Evolutionary conservation across 2,329 filamentous ascomycete genomes (phyloP).

Genomic region (Dactylellina parvicollis): DNA sequence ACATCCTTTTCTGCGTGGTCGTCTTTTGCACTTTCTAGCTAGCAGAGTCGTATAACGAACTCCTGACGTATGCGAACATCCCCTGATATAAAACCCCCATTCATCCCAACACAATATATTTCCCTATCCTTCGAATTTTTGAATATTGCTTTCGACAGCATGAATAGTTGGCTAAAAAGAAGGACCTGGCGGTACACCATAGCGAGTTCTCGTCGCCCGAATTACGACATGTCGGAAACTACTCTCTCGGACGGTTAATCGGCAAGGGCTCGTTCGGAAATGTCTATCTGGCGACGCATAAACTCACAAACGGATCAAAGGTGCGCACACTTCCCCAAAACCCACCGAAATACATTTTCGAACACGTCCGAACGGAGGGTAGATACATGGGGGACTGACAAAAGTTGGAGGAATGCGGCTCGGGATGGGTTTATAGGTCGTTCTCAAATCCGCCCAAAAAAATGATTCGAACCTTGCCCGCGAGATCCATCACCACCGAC

Average conservation of each 20-base stretch:
- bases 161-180: constrained; percentile 31
- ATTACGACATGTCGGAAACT: constrained; percentile 92
- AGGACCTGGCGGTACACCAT: constrained; percentile 54
- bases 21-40: constrained; percentile 70
- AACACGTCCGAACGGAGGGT: neutral
- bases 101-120: constrained; percentile 40
- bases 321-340: constrained; percentile 64
- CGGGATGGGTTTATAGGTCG: constrained; percentile 71
- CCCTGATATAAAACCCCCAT: constrained; percentile 5
- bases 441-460: constrained; percentile 97
- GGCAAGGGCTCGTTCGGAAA: constrained; percentile 99
- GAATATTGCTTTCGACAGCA: too few relatives aligned
- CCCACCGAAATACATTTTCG: neutral
- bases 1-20: constrained; percentile 3
- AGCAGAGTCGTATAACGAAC: constrained; percentile 93
- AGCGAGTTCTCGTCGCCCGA: constrained; percentile 96
- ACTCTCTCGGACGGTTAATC: constrained; percentile 87
- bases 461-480: constrained; percentile 93
- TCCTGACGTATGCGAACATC: constrained; percentile 78
- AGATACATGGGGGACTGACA: too few relatives aligned
- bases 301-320: constrained; percentile 98
- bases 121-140: neutral
- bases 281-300: constrained; percentile 94
- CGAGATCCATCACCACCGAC: constrained; percentile 97
- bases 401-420: constrained; percentile 9